These are phyloP conservation scores for Pseudogymnoascus sp. DNA, from an alignment of 2,329 filamentous ascomycete genomes.

Conservation along the genomic window DNA sequence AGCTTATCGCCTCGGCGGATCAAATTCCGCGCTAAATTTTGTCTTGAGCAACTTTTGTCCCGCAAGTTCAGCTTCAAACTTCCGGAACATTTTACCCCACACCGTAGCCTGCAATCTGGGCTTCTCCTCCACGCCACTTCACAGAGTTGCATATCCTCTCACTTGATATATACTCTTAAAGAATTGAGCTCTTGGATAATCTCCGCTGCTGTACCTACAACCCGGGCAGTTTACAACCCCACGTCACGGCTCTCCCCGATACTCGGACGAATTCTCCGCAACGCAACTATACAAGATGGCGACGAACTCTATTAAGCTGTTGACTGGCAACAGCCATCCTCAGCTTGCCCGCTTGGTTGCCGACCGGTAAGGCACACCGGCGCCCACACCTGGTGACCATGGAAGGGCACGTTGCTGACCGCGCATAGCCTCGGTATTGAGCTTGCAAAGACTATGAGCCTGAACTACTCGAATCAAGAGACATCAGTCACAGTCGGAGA, in stretches of 20 bases:
- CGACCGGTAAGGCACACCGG: constrained; percentile 42
- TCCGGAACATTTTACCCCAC: constrained; percentile 8
- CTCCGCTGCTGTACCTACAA: background rate
- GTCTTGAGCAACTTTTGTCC: constrained; percentile 7
- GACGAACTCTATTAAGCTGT: constrained; percentile 66
- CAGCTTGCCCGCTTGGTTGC: constrained; percentile 64
- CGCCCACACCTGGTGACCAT: background rate
- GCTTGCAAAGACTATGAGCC: constrained; percentile 69
- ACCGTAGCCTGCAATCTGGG: background rate
- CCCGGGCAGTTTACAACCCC: background rate
- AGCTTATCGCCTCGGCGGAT: constrained; percentile 8
- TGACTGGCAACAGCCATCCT: constrained; percentile 70
- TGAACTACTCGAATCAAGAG: constrained; percentile 83
- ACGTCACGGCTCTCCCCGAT: constrained; percentile 5
- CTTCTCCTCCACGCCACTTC: constrained; percentile 3
- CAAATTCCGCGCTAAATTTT: constrained; percentile 8
- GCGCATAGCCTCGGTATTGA: constrained; percentile 62
- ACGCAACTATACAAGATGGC: constrained; percentile 43
- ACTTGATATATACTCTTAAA: background rate
- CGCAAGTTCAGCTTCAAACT: constrained; percentile 8
- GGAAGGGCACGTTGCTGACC: constrained; percentile 2
- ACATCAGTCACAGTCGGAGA: constrained; percentile 91
- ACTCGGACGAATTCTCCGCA: background rate
- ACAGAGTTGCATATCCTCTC: background rate
- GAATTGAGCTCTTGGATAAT: constrained; percentile 5